A percentile compares a stretch with the other conserved stretches of the same genome.
Evolutionary conservation across 2,329 filamentous ascomycete genomes (phyloP).

Genomic region (Colletotrichum sp.): DNA sequence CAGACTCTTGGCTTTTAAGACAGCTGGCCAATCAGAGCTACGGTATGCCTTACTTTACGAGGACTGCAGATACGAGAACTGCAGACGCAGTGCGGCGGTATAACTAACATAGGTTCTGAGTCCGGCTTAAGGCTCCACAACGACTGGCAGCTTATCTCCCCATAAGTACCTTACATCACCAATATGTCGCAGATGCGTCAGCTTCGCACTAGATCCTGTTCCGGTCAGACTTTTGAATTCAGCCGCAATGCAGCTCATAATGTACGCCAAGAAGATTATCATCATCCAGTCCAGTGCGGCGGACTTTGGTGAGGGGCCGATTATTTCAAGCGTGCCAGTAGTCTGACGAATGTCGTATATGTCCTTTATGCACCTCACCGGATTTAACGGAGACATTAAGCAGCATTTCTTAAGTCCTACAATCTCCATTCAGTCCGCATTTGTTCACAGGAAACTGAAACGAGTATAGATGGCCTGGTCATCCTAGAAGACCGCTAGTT

Average conservation of each 20-base stretch:
- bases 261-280: neutral
- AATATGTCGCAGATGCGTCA: neutral
- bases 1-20: neutral
- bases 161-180: neutral
- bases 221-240: fast-evolving
- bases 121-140: neutral
- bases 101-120: neutral
- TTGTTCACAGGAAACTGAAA: neutral
- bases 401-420: neutral
- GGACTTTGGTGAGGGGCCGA: neutral
- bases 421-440: neutral
- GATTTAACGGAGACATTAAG: neutral
- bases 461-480: neutral
- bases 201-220: fast-evolving
- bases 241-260: neutral
- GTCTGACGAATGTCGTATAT: neutral
- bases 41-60: neutral
- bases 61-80: neutral
- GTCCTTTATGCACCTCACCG: neutral
- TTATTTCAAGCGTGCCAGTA: neutral
- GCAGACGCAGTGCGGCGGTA: neutral
- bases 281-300: neutral
- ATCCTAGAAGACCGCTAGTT: neutral
- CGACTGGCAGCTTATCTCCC: neutral
- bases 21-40: fast-evolving